These are phyloP conservation scores for Aquilaria malaccensis DNA, from an alignment of 345 rosid species.

Conservation along the genomic window DNA sequence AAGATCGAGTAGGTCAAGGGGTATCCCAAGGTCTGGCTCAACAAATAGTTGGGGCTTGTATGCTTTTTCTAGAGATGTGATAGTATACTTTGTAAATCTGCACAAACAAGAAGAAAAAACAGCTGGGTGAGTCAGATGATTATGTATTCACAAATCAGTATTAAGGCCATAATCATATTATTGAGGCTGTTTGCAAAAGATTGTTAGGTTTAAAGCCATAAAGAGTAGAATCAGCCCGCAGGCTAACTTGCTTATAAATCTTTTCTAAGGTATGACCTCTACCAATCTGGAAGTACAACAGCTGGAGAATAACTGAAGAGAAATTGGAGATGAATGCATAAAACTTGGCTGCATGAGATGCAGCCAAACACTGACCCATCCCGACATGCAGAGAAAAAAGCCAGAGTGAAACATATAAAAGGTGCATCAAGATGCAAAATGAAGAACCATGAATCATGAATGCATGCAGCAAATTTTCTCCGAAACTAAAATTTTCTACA, in stretches of 20 bases:
- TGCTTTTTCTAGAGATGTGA: conserved; percentile 83
- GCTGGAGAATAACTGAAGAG: background rate
- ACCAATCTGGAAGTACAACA: background rate
- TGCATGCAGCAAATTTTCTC: background rate
- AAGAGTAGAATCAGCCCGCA: too few species aligned
- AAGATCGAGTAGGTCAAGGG: conserved; percentile 94
- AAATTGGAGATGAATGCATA: background rate
- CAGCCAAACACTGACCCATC: too few species aligned
- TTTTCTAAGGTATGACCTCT: too few species aligned
- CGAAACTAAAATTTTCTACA: conserved; percentile 17
- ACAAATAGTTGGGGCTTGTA: conserved; percentile 87
- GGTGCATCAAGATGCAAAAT: too few species aligned
- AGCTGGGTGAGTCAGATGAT: too few species aligned
- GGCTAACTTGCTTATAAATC: too few species aligned
- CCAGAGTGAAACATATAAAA: too few species aligned
- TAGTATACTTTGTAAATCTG: conserved; percentile 83
- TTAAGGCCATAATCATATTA: too few species aligned
- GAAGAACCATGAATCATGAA: background rate
- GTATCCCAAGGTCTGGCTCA: conserved; percentile 98
- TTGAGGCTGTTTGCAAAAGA: too few species aligned
- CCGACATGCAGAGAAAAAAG: too few species aligned
- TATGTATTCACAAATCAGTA: too few species aligned
- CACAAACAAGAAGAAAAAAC: conserved; percentile 4
- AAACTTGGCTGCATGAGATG: background rate
- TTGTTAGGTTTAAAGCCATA: too few species aligned